These are phyloP conservation scores for Globisporangium okanoganense DNA, from an alignment of 352 stramenopile species.

Conservation along the genomic window DNA sequence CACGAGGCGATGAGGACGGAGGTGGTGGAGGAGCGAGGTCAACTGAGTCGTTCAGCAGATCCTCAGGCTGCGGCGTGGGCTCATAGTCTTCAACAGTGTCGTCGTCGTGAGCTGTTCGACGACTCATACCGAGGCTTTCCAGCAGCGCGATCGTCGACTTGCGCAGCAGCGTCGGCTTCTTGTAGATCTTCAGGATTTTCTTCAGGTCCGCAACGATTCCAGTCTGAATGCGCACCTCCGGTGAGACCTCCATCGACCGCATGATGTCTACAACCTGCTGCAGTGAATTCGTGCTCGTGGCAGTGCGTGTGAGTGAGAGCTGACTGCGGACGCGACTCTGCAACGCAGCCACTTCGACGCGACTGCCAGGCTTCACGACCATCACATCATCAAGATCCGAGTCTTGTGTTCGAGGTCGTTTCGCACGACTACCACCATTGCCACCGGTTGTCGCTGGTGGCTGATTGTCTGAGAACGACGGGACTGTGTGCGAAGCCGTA, in stretches of 20 bases:
- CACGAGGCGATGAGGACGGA: conserved; percentile 1
- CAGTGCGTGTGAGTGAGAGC: conserved; percentile 48
- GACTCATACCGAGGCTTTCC: conserved; percentile 67
- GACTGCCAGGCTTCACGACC: conserved; percentile 63
- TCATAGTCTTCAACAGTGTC: conserved; percentile 40
- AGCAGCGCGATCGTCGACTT: conserved; percentile 67
- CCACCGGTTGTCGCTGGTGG: neutral
- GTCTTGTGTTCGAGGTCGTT: conserved; percentile 57
- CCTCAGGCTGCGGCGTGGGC: neutral
- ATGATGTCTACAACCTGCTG: conserved; percentile 82
- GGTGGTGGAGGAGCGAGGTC: conserved; percentile 14
- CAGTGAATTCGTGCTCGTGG: conserved; percentile 56
- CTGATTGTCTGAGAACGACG: conserved; percentile 39
- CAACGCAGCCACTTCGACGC: conserved; percentile 57
- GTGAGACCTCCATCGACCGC: conserved; percentile 66
- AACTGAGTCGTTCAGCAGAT: neutral
- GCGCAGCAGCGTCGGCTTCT: conserved; percentile 75
- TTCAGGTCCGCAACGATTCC: conserved; percentile 72
- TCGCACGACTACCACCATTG: conserved; percentile 23
- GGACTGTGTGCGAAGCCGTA: conserved; percentile 45
- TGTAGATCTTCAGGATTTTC: conserved; percentile 71
- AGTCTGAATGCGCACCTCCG: conserved; percentile 69
- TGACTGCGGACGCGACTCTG: conserved; percentile 69
- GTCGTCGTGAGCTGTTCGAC: conserved; percentile 41
- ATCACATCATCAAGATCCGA: conserved; percentile 60